Conservation (phyloP, 2,329 filamentous ascomycete species). For the Epichloe bromicola region DNA sequence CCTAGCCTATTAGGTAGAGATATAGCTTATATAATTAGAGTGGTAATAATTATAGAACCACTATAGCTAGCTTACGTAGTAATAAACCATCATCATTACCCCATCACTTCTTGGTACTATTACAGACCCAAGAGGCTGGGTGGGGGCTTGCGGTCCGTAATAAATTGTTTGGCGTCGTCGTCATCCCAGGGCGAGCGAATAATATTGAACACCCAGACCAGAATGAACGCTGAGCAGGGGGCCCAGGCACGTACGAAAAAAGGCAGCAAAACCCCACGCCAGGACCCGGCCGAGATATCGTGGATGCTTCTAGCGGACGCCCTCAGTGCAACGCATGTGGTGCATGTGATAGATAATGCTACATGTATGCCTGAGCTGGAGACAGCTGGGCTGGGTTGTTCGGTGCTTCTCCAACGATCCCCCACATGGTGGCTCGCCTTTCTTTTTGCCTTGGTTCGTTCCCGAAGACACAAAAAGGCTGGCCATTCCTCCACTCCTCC, state of each 20-base stretch:
- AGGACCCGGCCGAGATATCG: background rate
- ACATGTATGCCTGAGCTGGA: background rate
- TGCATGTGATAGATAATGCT: conserved; percentile 1
- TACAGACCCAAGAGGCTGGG: background rate
- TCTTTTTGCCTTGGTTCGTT: no score
- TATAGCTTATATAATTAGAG: no score
- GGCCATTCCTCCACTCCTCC: background rate
- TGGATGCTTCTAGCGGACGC: background rate
- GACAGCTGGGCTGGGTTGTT: background rate
- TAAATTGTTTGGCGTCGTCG: no score
- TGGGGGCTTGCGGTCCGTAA: no score
- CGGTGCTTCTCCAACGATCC: background rate
- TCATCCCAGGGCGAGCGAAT: no score
- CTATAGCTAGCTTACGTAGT: no score
- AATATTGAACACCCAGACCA: background rate
- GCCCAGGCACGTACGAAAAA: background rate
- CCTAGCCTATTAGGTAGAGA: no score
- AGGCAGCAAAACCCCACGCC: background rate
- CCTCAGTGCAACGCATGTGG: background rate
- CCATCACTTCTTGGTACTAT: no score
- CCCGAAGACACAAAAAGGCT: background rate
- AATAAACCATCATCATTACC: no score
- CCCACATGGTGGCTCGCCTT: background rate
- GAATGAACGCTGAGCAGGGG: background rate
- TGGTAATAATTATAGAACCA: no score